Conservation (phyloP, 2,329 filamentous ascomycete genomes). For the Dactylellina drechsleri region DNA sequence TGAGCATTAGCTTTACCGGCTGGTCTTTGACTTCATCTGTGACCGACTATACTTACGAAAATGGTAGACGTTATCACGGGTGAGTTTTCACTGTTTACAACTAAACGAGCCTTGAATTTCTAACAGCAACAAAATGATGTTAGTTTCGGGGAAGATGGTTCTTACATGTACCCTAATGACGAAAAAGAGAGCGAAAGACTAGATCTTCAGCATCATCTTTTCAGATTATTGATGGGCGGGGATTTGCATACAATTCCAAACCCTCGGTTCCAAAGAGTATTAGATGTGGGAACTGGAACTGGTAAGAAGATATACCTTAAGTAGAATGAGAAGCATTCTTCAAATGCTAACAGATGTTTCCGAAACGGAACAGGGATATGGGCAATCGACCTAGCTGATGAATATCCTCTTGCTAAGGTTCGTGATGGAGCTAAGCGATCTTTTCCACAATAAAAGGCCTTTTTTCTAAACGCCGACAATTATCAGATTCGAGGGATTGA, state of each 20-base stretch:
- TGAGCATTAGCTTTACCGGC: conserved; percentile 21
- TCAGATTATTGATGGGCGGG: conserved; percentile 44
- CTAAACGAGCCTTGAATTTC: background rate
- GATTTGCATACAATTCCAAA: conserved; percentile 49
- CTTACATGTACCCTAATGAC: conserved; percentile 41
- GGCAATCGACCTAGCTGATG: conserved; percentile 53
- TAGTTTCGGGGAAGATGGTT: conserved; percentile 37
- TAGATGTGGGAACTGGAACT: conserved; percentile 40
- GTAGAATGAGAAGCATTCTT: background rate
- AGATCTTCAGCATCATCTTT: conserved; percentile 49
- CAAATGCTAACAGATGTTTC: background rate
- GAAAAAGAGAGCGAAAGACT: conserved; percentile 42
- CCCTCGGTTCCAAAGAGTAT: conserved; percentile 31
- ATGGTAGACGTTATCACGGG: conserved; percentile 65
- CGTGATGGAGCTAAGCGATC: background rate
- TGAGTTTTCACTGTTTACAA: background rate
- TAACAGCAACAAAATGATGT: background rate
- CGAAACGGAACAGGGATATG: conserved; percentile 34
- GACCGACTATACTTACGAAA: conserved; percentile 64
- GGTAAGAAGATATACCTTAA: conserved; percentile 16
- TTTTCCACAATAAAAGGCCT: too few species aligned
- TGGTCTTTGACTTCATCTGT: conserved; percentile 61
- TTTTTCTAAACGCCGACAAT: background rate
- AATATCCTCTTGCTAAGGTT: conserved; percentile 45
- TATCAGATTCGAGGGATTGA: conserved; percentile 60